phyloP scores from a whole-genome alignment of 2,329 filamentous ascomycete species.

The Fusarium verticillioides region DNA sequence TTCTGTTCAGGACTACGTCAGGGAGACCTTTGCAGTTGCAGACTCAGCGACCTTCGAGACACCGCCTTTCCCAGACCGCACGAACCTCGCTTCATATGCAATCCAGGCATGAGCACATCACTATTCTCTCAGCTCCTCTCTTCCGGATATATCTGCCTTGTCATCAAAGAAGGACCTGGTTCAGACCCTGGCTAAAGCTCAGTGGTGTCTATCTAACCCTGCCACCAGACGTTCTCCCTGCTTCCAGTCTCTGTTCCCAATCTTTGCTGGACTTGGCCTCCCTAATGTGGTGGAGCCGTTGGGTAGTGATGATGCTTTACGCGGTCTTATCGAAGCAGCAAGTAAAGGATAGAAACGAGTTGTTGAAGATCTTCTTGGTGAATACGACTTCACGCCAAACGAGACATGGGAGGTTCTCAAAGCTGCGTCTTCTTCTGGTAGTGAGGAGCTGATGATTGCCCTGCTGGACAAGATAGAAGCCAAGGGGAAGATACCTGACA shows the following conservation, averaged over 20 bases:
- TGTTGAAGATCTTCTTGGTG: neutral
- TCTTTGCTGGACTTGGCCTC: neutral
- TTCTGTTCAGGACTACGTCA: neutral
- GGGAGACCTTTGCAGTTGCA: neutral
- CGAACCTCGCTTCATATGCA: neutral
- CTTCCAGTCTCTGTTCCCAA: neutral
- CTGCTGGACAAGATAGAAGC: neutral
- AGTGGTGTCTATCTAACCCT: neutral
- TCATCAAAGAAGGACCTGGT: neutral
- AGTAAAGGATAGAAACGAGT: neutral
- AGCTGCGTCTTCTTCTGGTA: fast-evolving
- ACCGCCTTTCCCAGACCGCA: neutral
- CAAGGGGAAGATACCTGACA: fast-evolving
- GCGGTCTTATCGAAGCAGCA: neutral
- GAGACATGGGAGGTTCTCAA: neutral
- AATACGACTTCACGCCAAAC: neutral
- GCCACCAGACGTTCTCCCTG: neutral
- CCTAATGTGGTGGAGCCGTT: neutral
- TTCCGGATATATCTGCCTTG: neutral
- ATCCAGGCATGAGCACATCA: slow-evolving; percentile 15
- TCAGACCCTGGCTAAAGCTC: neutral
- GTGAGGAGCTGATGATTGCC: neutral
- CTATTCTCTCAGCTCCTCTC: neutral
- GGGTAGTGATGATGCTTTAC: neutral
- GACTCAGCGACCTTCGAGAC: neutral